Conservation (phyloP, 306 rosid species). For the Dicorynia guianensis region DNA sequence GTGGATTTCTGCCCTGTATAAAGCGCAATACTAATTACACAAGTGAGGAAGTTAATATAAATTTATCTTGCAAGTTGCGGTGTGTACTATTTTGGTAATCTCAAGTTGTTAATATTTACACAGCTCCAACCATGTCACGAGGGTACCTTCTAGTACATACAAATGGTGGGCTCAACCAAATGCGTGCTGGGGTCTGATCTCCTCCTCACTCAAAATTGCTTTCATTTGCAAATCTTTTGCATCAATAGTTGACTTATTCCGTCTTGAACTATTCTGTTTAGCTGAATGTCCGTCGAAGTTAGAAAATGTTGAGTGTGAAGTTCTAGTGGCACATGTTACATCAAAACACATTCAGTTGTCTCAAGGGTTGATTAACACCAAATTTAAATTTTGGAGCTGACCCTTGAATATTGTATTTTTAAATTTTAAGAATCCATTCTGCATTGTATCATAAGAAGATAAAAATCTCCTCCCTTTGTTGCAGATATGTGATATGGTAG, state of each 20-base stretch:
- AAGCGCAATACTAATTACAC: slow-evolving; percentile 70
- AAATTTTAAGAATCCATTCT: slow-evolving; percentile 20
- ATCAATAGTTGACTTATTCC: slow-evolving; percentile 7
- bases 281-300: slow-evolving; percentile 22
- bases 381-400: slow-evolving; percentile 30
- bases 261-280: slow-evolving; percentile 6
- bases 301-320: slow-evolving; percentile 10
- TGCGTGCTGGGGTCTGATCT: slow-evolving; percentile 92
- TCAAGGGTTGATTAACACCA: slow-evolving; percentile 15
- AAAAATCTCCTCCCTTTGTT: slow-evolving; percentile 40
- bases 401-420: slow-evolving; percentile 12
- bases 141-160: slow-evolving; percentile 93
- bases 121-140: slow-evolving; percentile 69
- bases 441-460: slow-evolving; percentile 28
- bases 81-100: slow-evolving; percentile 24
- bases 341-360: background rate
- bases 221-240: background rate
- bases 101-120: slow-evolving; percentile 32
- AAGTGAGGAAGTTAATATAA: slow-evolving; percentile 52
- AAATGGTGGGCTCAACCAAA: slow-evolving; percentile 97
- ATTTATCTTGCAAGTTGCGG: slow-evolving; percentile 17
- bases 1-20: slow-evolving; percentile 72
- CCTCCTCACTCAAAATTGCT: slow-evolving; percentile 25
- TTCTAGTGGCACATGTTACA: slow-evolving; percentile 8
- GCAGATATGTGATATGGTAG: slow-evolving; percentile 99